Base-by-base conservation (phyloP, 1,284 basidiomycete genomes). In the Trichosporon sp. region DNA sequence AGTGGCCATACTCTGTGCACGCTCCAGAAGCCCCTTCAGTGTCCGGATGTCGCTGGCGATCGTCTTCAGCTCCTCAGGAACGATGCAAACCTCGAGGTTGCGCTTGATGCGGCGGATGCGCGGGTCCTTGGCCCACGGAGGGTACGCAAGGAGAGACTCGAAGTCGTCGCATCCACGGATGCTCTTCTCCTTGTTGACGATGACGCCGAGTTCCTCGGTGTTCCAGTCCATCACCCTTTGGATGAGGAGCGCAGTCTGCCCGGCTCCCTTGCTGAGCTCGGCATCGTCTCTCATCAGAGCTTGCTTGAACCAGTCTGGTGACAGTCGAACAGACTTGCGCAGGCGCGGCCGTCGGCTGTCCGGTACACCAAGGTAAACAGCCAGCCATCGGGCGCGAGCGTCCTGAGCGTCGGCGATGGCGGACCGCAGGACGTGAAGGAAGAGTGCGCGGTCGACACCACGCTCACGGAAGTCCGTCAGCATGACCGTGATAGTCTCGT, bases 291-390 rank as follows among this genome's bases (percentile, higher is more conserved):
- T 38, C 2, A 47, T 67, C 8, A 70, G 64, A 1, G 47, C 67
- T 7, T 31, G 27, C 4, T 63, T 67, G 67, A 70, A 70, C 72
- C 72, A 72, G 18, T 72, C 72, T 9, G 72, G 69, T 5, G 65
- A 35, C 11, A 70, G 42, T 6, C 72, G 56, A 1, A 31, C 38
- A 0, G 72, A 65, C 8, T 64, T 56, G 3, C 9, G 25, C 18
- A 72, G 69, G 23, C 53, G 18, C 13, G 21, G n/a, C 2, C 72
- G 69, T 18, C 13, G 18, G 7, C 47, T 56, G 0, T 27, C 58
- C 4, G 69, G 65, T 6, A 58, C 63, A 8, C 67, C 63, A 31
- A 68, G 67, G 38, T 72, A 72, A 0, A 51, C 56, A 1, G 69
- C 38, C 2, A 69, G 62, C 72, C 72, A 72, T 4, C 34, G 60